These are phyloP conservation scores for Coemansia sp. DNA, from an alignment of 192 early-diverging fungal species.

Conservation along the genomic window DNA sequence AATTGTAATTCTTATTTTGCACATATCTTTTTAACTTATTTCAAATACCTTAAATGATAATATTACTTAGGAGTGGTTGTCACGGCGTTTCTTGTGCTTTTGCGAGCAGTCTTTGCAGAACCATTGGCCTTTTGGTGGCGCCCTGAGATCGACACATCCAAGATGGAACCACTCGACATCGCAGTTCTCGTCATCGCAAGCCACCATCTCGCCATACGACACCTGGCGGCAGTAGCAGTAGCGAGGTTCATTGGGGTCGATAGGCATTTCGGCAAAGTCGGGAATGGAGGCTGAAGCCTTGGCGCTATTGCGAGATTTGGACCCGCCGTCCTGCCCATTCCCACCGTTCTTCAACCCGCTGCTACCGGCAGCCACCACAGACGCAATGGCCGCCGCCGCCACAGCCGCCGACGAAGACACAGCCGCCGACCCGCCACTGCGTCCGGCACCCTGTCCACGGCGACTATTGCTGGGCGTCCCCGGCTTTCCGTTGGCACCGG, in stretches of 20 bases:
- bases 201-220: constrained; percentile 98
- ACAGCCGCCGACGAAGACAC: not conserved
- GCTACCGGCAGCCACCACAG: not conserved
- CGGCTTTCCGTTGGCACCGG: not conserved
- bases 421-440: constrained; percentile 1
- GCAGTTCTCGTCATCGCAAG: constrained; percentile 88
- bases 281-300: constrained; percentile 18
- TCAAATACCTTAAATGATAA: not conserved
- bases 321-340: not conserved
- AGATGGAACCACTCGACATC: constrained; percentile 99
- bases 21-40: not conserved
- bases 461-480: not conserved
- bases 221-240: constrained; percentile 98
- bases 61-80: constrained; percentile 14
- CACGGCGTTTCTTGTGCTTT: constrained; percentile 46
- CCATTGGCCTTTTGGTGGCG: constrained; percentile 92
- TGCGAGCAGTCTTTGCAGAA: constrained; percentile 82
- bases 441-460: constrained; percentile 1
- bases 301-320: constrained; percentile 4
- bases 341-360: constrained; percentile 1
- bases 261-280: constrained; percentile 64
- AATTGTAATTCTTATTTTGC: not conserved
- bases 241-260: constrained; percentile 95
- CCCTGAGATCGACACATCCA: constrained; percentile 85
- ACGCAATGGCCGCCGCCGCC: not conserved